Percentiles rank a stretch among this genome's conserved stretches.
phyloP scores from a whole-genome alignment of 2,329 filamentous ascomycete genomes.

The Penicillium sp. region DNA sequence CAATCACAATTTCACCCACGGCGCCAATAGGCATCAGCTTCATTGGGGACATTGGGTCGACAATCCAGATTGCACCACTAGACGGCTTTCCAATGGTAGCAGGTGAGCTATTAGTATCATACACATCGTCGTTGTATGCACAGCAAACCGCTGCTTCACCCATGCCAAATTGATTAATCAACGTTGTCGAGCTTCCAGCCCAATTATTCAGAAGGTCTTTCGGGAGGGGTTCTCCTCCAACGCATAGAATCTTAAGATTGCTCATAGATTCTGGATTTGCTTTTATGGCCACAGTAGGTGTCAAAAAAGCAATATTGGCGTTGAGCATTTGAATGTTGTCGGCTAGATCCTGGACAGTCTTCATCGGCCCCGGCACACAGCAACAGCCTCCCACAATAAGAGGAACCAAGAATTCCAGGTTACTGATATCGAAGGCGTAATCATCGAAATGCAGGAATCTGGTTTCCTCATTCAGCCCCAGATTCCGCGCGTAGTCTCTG shows the following conservation, averaged over 20 bases:
- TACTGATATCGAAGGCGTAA: slow-evolving; percentile 32
- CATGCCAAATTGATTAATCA: slow-evolving; percentile 32
- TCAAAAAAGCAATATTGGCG: slow-evolving; percentile 28
- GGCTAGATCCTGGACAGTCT: slow-evolving; percentile 11
- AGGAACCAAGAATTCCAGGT: slow-evolving; percentile 24
- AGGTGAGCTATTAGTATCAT: slow-evolving; percentile 6
- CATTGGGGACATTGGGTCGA: slow-evolving; percentile 19
- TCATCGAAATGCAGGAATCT: slow-evolving; percentile 29
- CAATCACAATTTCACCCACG: slow-evolving; percentile 30
- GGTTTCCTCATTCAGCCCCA: slow-evolving; percentile 15
- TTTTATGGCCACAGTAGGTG: slow-evolving; percentile 26
- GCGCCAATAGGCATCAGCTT: slow-evolving; percentile 29
- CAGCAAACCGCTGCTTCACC: slow-evolving; percentile 27
- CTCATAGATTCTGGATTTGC: slow-evolving; percentile 21
- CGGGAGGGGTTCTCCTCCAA: slow-evolving; percentile 28
- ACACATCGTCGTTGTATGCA: slow-evolving; percentile 20
- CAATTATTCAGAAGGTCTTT: slow-evolving; percentile 23
- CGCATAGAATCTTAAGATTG: slow-evolving; percentile 21
- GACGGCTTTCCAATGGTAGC: slow-evolving; percentile 18
- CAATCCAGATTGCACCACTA: slow-evolving; percentile 29
- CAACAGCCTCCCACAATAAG: slow-evolving; percentile 27
- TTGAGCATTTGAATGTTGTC: slow-evolving; percentile 17
- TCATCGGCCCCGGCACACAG: slow-evolving; percentile 22
- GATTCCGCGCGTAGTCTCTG: slow-evolving; percentile 19
- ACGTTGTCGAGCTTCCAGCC: slow-evolving; percentile 4